Conservation (phyloP, 1,284 basidiomycete genomes). For the Cutaneotrichosporon arboriforme region DNA sequence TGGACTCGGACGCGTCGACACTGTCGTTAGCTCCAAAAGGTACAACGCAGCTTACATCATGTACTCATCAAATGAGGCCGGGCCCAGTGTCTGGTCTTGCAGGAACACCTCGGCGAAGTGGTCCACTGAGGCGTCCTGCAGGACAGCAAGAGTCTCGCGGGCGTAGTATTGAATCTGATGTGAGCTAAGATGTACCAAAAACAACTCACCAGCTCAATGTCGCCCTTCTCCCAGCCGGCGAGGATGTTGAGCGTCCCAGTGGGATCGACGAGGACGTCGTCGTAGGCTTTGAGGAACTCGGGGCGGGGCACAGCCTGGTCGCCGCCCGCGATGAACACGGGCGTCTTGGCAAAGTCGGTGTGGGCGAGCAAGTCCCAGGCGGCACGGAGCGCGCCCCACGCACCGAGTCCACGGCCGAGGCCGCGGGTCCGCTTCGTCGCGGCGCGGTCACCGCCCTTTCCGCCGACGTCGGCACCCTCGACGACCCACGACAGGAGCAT, state of each 20-base stretch:
- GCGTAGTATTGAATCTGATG: constrained; percentile 70
- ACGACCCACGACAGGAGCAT: constrained; percentile 67
- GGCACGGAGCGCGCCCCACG: constrained; percentile 43
- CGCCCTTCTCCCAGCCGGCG: constrained; percentile 61
- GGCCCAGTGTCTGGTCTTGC: constrained; percentile 42
- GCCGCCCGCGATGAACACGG: constrained; percentile 58
- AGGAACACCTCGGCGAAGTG: constrained; percentile 47
- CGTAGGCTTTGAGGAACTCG: constrained; percentile 39
- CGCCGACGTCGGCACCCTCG: constrained; percentile 58
- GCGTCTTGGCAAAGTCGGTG: constrained; percentile 61
- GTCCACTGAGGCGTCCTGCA: constrained; percentile 53
- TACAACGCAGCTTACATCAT: constrained; percentile 62
- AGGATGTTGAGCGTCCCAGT: constrained; percentile 74
- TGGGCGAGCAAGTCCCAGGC: constrained; percentile 53
- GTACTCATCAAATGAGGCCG: constrained; percentile 66
- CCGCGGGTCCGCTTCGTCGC: constrained; percentile 40
- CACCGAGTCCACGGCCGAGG: constrained; percentile 52
- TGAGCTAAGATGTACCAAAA: not conserved
- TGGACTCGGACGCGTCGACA: constrained; percentile 54
- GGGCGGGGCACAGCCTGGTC: constrained; percentile 37
- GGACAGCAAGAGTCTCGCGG: constrained; percentile 56
- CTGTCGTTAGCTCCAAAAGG: constrained; percentile 50
- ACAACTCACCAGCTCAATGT: constrained; percentile 44
- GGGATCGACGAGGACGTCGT: constrained; percentile 68
- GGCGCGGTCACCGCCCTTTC: constrained; percentile 27